Evolutionary conservation across 83 land plant genomes (phyloP).

Genomic region (Picea engelmannii): DNA sequence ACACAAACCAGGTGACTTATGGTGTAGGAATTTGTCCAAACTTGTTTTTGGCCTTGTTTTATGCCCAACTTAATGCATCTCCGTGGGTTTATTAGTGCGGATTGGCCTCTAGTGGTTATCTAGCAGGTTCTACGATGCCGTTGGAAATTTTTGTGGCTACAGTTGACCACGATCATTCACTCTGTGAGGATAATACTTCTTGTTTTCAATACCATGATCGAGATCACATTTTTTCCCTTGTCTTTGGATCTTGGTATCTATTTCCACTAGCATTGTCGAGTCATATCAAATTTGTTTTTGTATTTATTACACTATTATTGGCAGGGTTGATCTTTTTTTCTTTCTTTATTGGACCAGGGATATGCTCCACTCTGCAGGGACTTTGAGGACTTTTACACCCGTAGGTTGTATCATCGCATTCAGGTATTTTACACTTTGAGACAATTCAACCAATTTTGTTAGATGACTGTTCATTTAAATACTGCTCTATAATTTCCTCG

Average conservation of each 20-base stretch:
- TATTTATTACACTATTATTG: background rate
- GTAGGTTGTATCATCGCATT: conserved; percentile 83
- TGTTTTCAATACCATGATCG: too few relatives aligned
- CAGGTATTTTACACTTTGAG: conserved; percentile 47
- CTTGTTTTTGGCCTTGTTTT: too few relatives aligned
- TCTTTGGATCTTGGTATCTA: background rate
- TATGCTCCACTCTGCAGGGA: conserved; percentile 93
- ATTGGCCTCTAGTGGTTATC: too few relatives aligned
- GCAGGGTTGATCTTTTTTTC: background rate
- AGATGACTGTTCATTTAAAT: background rate
- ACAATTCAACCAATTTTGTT: background rate
- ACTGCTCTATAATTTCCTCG: background rate
- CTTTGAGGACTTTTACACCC: conserved; percentile 89
- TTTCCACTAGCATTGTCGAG: background rate
- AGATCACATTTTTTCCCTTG: background rate
- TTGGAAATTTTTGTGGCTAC: too few relatives aligned
- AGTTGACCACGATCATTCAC: background rate
- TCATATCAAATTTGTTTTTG: background rate
- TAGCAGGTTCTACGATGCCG: too few relatives aligned
- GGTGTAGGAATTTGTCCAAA: too few relatives aligned
- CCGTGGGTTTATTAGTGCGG: too few relatives aligned
- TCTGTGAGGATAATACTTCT: background rate
- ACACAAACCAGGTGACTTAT: too few relatives aligned
- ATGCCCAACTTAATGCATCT: too few relatives aligned
- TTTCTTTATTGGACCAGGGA: conserved; percentile 40